These are phyloP conservation scores for Ceriops tagal DNA, from an alignment of 345 rosid genomes.

Conservation along the genomic window DNA sequence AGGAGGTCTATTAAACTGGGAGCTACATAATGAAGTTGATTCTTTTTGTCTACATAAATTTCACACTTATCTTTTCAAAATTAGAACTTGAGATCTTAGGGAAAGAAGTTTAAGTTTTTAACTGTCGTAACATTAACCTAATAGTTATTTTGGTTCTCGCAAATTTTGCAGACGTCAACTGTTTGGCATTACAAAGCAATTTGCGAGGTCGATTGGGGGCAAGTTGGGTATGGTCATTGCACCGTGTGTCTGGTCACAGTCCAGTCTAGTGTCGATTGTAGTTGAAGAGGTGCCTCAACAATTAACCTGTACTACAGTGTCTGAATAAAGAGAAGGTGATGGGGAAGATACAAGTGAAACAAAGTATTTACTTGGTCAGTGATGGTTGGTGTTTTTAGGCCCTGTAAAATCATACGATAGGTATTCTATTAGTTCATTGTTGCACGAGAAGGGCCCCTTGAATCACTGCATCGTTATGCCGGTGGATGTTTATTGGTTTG, in stretches of 20 bases:
- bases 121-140: no score
- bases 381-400: neutral
- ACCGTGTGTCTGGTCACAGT: slow-evolving; percentile 15
- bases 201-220: slow-evolving; percentile 12
- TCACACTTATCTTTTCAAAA: neutral
- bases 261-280: slow-evolving; percentile 22
- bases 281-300: slow-evolving; percentile 18
- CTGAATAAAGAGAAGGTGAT: slow-evolving; percentile 4
- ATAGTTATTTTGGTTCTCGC: neutral
- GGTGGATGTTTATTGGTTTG: neutral
- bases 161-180: slow-evolving; percentile 10
- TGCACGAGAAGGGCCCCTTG: slow-evolving; percentile 9
- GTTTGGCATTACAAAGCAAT: slow-evolving; percentile 5
- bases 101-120: no score
- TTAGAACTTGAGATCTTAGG: no score
- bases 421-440: neutral
- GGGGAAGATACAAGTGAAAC: slow-evolving; percentile 1
- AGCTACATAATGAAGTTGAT: no score
- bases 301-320: slow-evolving; percentile 15
- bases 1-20: neutral
- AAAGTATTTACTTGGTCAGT: neutral
- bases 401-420: neutral
- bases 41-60: no score
- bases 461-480: slow-evolving; percentile 1
- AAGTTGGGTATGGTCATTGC: slow-evolving; percentile 19